Evolutionary conservation across 2,329 filamentous ascomycete species (phyloP), one percentile per base, ranked within the genome.

Genomic region (Chaetomiaceae sp.): DNA sequence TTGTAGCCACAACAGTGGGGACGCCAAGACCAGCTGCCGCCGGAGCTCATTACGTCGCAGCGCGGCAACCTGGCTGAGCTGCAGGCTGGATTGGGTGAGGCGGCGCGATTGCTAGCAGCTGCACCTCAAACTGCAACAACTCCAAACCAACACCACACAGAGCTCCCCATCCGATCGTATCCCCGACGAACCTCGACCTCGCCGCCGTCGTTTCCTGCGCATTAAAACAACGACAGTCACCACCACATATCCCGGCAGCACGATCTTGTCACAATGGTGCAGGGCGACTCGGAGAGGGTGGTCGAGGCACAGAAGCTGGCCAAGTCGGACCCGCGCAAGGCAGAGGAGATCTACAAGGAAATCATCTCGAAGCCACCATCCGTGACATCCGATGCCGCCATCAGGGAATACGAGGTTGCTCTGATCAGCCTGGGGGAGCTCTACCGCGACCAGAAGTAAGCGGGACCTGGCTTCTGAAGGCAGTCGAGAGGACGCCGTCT

Each of bases 401-500:
- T 92, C 62, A 86, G 88, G 71, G 90, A 96, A 71, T 99, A 96
- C 66, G 94, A 99, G 77, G 80, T 81, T 63, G 91, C 94, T 23
- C 74, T 99, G 69, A 82, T 96, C 67, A 89, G 87, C 61, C 75
- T 99, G 68, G 94, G 94, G 65, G 88, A 95, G 81, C 80, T 97
- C 62, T 96, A 96, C 73, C 83, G 91, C 63, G 91, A 96, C 73
- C 83, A 89, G 74, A 89, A 88, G 84, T 88, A 73, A 72, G 85
- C 77, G 4, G 15, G 27, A 31, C 8, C 19, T 7, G 33, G 27
- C 4, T 27, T 6, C 27, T 31, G 17, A 3, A 11, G n/a, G 6
- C 23, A 36, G 7, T 33, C 15, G 6, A 34, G 42, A 20, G 23
- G 33, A 9, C 20, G 33, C 23, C 17, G n/a, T 44, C 51, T 55